phyloP scores from a whole-genome alignment of 345 rosid species.

The Melastoma malabathricum region DNA sequence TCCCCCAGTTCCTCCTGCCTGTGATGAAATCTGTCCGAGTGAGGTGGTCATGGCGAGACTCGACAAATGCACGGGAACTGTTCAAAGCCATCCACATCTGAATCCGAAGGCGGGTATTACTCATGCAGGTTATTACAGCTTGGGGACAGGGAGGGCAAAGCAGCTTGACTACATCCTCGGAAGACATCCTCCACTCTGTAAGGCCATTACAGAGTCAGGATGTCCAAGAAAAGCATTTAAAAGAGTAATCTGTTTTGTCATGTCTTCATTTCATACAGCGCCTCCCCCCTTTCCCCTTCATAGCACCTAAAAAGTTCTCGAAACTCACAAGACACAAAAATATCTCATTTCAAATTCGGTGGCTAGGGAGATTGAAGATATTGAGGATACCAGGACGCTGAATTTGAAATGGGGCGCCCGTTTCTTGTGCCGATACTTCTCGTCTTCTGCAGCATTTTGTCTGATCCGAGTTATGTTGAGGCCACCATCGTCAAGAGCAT shows the following conservation, averaged over 20 bases:
- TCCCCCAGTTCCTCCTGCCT: too few species aligned
- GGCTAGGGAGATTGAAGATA: background rate
- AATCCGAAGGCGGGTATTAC: too few species aligned
- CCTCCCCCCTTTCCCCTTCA: background rate
- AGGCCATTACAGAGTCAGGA: constrained; percentile 3
- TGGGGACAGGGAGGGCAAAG: too few species aligned
- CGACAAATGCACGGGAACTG: too few species aligned
- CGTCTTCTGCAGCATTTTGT: constrained; percentile 15
- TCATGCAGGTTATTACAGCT: too few species aligned
- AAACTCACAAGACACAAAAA: constrained; percentile 1
- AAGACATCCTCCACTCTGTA: background rate
- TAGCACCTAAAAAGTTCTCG: constrained; percentile 2
- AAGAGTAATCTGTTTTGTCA: background rate
- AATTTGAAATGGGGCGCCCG: constrained; percentile 25
- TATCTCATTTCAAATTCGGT: constrained; percentile 12
- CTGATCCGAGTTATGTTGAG: constrained; percentile 21
- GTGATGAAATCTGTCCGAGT: too few species aligned
- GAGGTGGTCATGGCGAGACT: too few species aligned
- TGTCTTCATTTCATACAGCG: background rate
- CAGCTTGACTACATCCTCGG: too few species aligned
- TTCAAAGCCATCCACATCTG: too few species aligned
- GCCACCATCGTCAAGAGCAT: constrained; percentile 41
- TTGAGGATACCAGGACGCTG: background rate
- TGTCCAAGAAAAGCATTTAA: constrained; percentile 2
- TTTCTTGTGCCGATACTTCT: constrained; percentile 15